Base-by-base conservation (phyloP, 257 asterid species). In the Thymus quinquecostatus region DNA sequence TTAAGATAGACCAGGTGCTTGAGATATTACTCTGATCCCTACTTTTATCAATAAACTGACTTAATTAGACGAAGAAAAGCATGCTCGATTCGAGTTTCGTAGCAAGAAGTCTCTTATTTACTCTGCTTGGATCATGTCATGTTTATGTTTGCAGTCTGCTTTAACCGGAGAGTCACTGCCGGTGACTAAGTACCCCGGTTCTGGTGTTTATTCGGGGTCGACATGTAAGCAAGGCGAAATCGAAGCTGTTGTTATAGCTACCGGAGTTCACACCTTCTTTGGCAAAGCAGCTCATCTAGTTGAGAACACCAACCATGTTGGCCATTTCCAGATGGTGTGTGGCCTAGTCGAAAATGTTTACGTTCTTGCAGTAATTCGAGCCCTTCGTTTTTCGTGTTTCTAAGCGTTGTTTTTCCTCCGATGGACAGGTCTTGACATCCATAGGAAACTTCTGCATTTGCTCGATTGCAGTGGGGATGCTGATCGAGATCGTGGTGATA, bases 371-470 rank as follows among this genome's bases (percentile, higher is more conserved):
- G 6, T 38, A 1, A 38, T 59, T 1, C 4, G 38, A 38, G n/a
- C 21, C 21, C 8, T 2, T 27, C 21, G 21, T 21, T 56, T 41
- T 41, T 9, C 7, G 33, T 44, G 10, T 28, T 21, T 28, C 55
- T 64, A 1, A 27, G 2, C 28, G 5, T 43, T 43, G 33, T 10
- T 5, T 48, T 8, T 28, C 34, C 55, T 44, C 28, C 50, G 4
- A 48, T 55, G 30, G 21, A 29, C 80, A 88, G 95, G 96, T 89
- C 43, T 76, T 90, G 84, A 90, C 96, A 38, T 84, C 96, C 45
- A 90, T 90, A 49, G 96, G 96, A 3, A 90, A 90, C 84, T 90
- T 90, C 87, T 90, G 96, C 75, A 88, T 90, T 11, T 90, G 95
- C 71, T 84, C 95, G 0, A 90, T 90, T 57, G 92, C 86, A 10